Percentiles rank a stretch among this genome's conserved stretches.
phyloP scores from a whole-genome alignment of 75 land plant genomes.

The Cupressus sempervirens region DNA sequence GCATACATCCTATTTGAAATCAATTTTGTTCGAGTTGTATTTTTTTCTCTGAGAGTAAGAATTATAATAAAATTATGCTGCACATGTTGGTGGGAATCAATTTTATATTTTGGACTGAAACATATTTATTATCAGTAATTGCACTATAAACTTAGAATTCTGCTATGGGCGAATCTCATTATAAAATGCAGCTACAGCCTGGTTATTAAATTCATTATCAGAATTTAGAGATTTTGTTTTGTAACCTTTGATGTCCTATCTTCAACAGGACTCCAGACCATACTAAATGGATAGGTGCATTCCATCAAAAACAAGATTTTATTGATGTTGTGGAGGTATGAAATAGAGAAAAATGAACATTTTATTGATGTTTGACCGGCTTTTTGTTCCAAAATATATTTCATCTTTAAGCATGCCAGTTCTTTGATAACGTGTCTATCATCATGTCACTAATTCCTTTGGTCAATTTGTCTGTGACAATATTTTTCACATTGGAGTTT shows the following conservation, averaged over 20 bases:
- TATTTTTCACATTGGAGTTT: not conserved
- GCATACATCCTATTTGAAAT: not conserved
- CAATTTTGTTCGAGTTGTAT: not conserved
- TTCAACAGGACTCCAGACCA: conserved; percentile 49
- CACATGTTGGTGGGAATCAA: not conserved
- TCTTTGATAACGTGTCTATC: not conserved
- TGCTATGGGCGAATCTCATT: not conserved
- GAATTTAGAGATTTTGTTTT: not conserved
- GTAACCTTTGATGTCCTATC: not conserved
- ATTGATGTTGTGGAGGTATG: conserved; percentile 53
- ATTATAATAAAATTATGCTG: not conserved
- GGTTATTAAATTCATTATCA: not conserved
- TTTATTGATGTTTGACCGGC: not conserved
- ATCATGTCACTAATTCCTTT: not conserved
- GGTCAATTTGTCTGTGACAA: not conserved
- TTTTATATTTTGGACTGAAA: not conserved
- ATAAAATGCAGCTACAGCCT: not conserved
- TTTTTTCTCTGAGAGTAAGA: not conserved
- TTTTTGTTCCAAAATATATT: not conserved
- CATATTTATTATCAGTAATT: not conserved
- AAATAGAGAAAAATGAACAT: not conserved
- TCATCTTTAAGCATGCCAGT: not conserved
- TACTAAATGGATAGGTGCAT: conserved; percentile 58
- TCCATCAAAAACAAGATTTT: conserved; percentile 48
- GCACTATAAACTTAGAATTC: not conserved